These are phyloP conservation scores for Periconia sp. DNA, from an alignment of 2,329 filamentous ascomycete species.

Conservation along the genomic window DNA sequence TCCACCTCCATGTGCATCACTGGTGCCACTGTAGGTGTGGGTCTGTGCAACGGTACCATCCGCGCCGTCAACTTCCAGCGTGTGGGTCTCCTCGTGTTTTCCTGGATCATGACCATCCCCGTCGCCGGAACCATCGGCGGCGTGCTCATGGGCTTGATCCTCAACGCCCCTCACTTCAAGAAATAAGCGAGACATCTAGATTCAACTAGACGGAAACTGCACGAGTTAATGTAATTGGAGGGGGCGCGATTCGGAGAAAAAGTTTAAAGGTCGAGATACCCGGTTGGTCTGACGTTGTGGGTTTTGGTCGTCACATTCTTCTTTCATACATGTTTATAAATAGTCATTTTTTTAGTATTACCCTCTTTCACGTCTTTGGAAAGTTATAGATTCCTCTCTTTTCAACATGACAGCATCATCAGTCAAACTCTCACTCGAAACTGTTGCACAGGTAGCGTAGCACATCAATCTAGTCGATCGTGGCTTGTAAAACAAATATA, in stretches of 20 bases:
- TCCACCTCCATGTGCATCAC: constrained; percentile 73
- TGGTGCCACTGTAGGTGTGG: constrained; percentile 75
- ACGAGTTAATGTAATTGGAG: neutral
- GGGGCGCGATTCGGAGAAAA: neutral
- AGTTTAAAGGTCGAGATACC: neutral
- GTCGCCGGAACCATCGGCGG: constrained; percentile 60
- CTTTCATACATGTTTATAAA: neutral
- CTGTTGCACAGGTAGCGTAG: too few species aligned
- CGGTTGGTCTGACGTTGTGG: neutral
- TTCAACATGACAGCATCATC: neutral
- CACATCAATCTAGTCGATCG: too few species aligned
- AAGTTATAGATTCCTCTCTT: neutral
- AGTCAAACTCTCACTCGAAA: neutral
- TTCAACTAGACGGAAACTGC: neutral
- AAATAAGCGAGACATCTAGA: neutral
- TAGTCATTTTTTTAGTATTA: neutral
- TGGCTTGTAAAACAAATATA: too few species aligned
- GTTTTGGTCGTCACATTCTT: neutral
- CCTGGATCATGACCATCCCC: constrained; percentile 67
- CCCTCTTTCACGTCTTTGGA: neutral
- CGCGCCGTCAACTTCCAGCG: constrained; percentile 75
- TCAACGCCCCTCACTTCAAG: constrained; percentile 61
- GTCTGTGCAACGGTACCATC: constrained; percentile 71
- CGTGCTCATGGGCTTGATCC: constrained; percentile 48
- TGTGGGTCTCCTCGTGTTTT: constrained; percentile 66